phyloP scores from a whole-genome alignment of 257 asterid genomes.

The Coffea eugenioides region DNA sequence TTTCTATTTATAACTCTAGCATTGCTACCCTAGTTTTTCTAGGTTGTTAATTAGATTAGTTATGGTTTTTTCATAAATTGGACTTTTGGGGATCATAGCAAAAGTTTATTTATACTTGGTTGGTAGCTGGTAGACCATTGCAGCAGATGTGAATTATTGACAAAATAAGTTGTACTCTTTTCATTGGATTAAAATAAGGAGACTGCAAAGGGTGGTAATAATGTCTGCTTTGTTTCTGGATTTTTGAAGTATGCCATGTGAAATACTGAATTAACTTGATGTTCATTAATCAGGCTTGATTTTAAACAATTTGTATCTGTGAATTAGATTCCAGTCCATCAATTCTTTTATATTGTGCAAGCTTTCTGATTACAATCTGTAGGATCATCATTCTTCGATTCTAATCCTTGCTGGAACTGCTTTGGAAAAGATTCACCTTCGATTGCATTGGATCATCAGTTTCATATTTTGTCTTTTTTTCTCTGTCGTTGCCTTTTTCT shows the following conservation, averaged over 20 bases:
- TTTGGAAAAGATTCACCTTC: no score
- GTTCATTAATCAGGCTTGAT: neutral
- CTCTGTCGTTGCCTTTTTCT: neutral
- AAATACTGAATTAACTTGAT: neutral
- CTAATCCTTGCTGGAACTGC: neutral
- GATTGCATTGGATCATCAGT: neutral
- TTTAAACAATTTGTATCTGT: neutral
- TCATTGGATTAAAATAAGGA: neutral
- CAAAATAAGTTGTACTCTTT: neutral
- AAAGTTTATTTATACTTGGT: neutral
- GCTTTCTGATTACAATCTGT: constrained; percentile 9
- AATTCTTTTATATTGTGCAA: neutral
- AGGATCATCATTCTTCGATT: neutral
- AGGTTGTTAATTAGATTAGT: neutral
- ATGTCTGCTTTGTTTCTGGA: neutral
- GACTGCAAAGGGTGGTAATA: neutral
- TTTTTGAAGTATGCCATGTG: neutral
- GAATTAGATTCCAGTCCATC: neutral
- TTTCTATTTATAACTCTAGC: neutral
- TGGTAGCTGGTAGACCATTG: neutral
- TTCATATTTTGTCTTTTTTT: neutral
- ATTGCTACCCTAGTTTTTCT: neutral
- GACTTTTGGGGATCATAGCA: neutral
- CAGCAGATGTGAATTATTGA: neutral
- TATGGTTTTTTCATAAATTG: neutral